Base-by-base conservation (phyloP, 208 protist species). In the Entamoeba histolytica region DNA sequence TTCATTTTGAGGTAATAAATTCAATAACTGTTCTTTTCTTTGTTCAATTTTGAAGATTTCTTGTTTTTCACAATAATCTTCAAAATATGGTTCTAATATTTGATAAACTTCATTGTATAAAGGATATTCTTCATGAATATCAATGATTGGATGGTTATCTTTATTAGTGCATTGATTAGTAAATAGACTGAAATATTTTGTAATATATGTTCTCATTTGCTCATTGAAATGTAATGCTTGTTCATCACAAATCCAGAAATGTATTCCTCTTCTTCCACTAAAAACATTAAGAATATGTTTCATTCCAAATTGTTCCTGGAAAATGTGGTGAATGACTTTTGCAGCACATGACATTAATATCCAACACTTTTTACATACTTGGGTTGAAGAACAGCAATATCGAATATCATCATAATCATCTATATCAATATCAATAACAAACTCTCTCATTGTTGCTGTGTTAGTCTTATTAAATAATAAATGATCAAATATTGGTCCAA, bases 371-470 rank as follows among this genome's bases (percentile, higher is more conserved):
- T 51, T 14, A 39, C 93, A 94, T 61, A 93, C 47, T 6, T 12
- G 31, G 1, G 12, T 19, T 28, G 17, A 19, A 2, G 14, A 39
- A 51, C 51, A 87, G 23, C 93, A 94, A 17, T 5, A 49, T 14
- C 93, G 15, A 17, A 94, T 49, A 39, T 39, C 28, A 92, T 94
- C 51, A 39, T 94, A 94, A 35, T 94, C 93, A 51, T 91, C 69
- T 17, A 92, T 44, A 94, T 94, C 93, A 57, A 94, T 49, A 92
- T 94, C 93, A 50, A 94, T 47, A 7, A 94, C 69, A 35, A 94
- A 94, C 31, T 94, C 93, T 14, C 49, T 73, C 28, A 55, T 8
- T 2, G 0, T 55, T 55, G 50, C 14, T 19, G 50, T 55, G 15
- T 19, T 55, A 55, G 6, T 55, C 15, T 55, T 7, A 55, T 3